These are phyloP conservation scores for Nannochloropsis salina DNA, from an alignment of 108 stramenopile species.

Conservation along the genomic window DNA sequence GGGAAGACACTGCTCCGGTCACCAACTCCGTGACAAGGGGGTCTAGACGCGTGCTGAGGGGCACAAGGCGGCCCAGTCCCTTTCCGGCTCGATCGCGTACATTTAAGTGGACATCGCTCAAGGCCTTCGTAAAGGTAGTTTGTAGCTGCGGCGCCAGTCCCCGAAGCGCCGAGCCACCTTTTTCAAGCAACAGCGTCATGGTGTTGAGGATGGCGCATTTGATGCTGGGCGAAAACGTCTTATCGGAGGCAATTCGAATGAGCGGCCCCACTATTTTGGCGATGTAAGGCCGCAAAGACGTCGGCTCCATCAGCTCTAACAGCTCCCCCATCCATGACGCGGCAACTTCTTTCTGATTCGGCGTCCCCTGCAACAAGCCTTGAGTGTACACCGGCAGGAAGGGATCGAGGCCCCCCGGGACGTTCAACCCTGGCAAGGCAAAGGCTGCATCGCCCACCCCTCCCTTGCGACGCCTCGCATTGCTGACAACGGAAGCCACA, in stretches of 20 bases:
- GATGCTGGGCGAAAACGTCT: slow-evolving; percentile 74
- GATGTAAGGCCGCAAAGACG: slow-evolving; percentile 69
- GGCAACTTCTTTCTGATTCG: slow-evolving; percentile 68
- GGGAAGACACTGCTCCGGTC: slow-evolving; percentile 30
- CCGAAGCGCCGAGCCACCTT: slow-evolving; percentile 82
- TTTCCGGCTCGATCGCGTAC: slow-evolving; percentile 34
- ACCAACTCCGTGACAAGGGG: slow-evolving; percentile 42
- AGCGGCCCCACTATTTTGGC: slow-evolving; percentile 96
- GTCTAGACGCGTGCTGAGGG: slow-evolving; percentile 40
- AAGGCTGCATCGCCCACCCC: slow-evolving; percentile 57
- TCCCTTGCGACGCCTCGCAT: slow-evolving; percentile 51
- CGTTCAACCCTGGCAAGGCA: slow-evolving; percentile 84
- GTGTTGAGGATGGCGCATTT: slow-evolving; percentile 79
- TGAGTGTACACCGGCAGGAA: slow-evolving; percentile 90
- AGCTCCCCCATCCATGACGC: slow-evolving; percentile 91
- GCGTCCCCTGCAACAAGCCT: slow-evolving; percentile 82
- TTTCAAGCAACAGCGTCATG: slow-evolving; percentile 69
- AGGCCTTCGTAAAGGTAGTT: slow-evolving; percentile 96
- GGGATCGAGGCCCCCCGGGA: slow-evolving; percentile 88
- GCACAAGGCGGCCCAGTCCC: slow-evolving; percentile 38
- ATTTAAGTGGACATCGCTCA: slow-evolving; percentile 62
- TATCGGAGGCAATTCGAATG: slow-evolving; percentile 92
- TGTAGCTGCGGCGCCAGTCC: slow-evolving; percentile 98
- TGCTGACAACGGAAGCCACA: slow-evolving; percentile 70
- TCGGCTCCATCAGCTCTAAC: slow-evolving; percentile 66